phyloP scores from a whole-genome alignment of 1,139 yeast genomes.

The Kurtzmaniella quercitrusa region DNA sequence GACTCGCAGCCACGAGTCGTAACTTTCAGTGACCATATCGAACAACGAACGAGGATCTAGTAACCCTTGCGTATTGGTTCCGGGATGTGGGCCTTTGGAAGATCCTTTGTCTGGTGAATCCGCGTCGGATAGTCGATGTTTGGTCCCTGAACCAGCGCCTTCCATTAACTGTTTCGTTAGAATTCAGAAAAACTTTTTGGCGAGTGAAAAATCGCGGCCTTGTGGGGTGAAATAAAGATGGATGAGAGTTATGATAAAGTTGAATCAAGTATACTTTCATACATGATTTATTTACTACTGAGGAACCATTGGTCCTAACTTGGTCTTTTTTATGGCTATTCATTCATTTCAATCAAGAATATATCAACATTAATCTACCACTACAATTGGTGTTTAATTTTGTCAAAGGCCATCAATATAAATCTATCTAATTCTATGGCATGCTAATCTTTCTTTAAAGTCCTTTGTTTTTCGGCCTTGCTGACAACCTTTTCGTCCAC shows the following conservation, averaged over 20 bases:
- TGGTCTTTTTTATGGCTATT: neutral
- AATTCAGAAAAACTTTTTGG: neutral
- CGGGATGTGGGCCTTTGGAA: too few species aligned
- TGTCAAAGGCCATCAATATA: too few species aligned
- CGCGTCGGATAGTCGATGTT: neutral
- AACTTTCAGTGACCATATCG: conserved; percentile 35
- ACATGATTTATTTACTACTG: too few species aligned
- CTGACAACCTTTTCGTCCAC: conserved; percentile 87
- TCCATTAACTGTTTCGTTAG: neutral
- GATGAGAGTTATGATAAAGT: too few species aligned
- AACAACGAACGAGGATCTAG: conserved; percentile 25
- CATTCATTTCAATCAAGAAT: neutral
- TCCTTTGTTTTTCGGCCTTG: conserved; percentile 92
- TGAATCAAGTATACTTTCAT: too few species aligned
- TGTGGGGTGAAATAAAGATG: neutral
- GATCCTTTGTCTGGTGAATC: neutral
- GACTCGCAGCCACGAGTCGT: conserved; percentile 37
- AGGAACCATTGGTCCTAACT: too few species aligned
- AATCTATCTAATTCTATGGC: neutral
- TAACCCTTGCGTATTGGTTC: neutral
- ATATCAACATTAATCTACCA: too few species aligned
- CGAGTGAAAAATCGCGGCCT: neutral
- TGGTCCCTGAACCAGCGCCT: neutral
- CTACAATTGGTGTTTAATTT: too few species aligned
- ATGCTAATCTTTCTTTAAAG: conserved; percentile 56